phyloP scores from a whole-genome alignment of 2,329 filamentous ascomycete species.

The Stachybotrys chartarum region DNA sequence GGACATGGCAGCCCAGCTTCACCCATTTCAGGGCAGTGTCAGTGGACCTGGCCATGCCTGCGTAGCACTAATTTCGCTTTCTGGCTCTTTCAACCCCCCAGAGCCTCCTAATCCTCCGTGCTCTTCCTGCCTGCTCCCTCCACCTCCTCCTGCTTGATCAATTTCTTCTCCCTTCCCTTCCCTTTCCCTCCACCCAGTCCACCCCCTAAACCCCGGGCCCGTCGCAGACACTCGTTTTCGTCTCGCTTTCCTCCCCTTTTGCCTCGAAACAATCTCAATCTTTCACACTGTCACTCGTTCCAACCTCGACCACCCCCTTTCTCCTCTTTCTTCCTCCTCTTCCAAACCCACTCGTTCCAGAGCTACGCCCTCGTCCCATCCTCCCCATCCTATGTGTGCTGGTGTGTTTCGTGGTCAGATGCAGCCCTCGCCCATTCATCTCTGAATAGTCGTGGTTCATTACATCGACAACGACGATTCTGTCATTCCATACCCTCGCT shows the following conservation, averaged over 20 bases:
- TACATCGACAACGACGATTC: neutral
- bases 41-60: constrained; percentile 2
- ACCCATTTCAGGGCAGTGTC: neutral
- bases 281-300: neutral
- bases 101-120: constrained; percentile 9
- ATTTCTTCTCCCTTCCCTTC: constrained; percentile 11
- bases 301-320: neutral
- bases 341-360: neutral
- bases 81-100: constrained; percentile 4
- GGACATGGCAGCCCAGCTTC: too few species aligned
- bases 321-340: neutral
- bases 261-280: neutral
- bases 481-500: neutral
- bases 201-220: constrained; percentile 17
- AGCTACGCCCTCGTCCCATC: neutral
- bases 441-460: neutral
- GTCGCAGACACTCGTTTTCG: constrained; percentile 13
- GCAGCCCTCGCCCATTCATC: neutral
- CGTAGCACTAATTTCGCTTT: constrained; percentile 3
- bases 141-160: neutral
- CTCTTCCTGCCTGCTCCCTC: constrained; percentile 6
- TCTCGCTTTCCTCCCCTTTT: constrained; percentile 1
- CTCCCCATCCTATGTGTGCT: neutral
- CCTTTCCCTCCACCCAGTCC: constrained; percentile 28
- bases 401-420: constrained; percentile 1